These are phyloP conservation scores for Vitis hybrid DNA, from an alignment of 177 flowering plant genomes.

Conservation along the genomic window DNA sequence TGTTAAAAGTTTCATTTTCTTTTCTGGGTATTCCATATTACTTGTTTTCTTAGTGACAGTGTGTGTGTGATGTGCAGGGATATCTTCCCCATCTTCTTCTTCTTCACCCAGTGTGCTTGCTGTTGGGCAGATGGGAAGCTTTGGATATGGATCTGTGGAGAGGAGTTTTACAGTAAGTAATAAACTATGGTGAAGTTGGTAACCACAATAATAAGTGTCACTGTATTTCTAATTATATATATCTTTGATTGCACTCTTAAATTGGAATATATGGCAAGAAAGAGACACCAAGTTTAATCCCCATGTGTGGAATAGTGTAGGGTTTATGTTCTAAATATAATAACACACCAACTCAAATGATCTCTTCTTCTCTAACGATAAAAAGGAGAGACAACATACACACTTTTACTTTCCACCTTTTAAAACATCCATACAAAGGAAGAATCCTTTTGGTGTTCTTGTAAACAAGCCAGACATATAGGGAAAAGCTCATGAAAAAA, in stretches of 20 bases:
- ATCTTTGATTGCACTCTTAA: background rate
- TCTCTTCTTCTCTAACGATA: background rate
- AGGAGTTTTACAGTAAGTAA: conserved; percentile 71
- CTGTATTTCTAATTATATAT: background rate
- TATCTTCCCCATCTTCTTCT: conserved; percentile 42
- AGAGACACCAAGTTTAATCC: background rate
- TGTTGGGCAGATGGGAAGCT: conserved; percentile 58
- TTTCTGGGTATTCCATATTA: background rate
- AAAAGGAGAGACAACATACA: conserved; percentile 1
- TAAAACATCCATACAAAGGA: background rate
- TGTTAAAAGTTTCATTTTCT: background rate
- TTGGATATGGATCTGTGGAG: conserved; percentile 75
- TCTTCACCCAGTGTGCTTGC: conserved; percentile 35
- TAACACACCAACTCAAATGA: background rate
- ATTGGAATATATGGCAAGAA: background rate
- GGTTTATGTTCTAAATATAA: background rate
- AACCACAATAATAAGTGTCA: background rate
- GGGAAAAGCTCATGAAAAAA: too few relatives aligned
- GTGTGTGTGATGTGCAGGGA: conserved; percentile 28
- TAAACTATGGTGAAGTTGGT: background rate
- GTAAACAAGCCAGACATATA: background rate
- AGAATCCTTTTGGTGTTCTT: conserved; percentile 7
- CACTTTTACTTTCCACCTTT: background rate
- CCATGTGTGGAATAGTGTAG: background rate
- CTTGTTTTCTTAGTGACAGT: background rate